Conservation (phyloP, 177 flowering plant genomes). For the Telopea speciosissima region DNA sequence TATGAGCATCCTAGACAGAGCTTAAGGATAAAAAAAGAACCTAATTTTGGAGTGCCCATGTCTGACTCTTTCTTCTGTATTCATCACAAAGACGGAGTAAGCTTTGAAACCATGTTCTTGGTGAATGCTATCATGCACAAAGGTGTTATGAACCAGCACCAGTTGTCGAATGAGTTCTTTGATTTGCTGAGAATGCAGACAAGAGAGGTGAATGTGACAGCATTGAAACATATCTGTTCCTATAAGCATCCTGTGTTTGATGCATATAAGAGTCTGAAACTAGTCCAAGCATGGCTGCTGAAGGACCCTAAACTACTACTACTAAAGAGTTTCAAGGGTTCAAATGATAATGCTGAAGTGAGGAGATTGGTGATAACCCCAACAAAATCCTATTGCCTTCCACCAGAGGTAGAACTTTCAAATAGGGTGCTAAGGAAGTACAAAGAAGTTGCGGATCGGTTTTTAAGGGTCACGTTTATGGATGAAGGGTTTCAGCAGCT, state of each 20-base stretch:
- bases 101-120: constrained; percentile 62
- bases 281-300: constrained; percentile 60
- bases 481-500: constrained; percentile 83
- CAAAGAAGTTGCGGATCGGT: constrained; percentile 58
- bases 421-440: constrained; percentile 80
- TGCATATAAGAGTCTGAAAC: constrained; percentile 42
- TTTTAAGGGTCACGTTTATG: constrained; percentile 84
- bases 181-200: constrained; percentile 46
- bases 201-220: constrained; percentile 49
- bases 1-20: constrained; percentile 15
- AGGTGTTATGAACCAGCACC: constrained; percentile 69
- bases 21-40: constrained; percentile 48
- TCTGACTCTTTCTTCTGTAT: constrained; percentile 54
- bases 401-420: constrained; percentile 85
- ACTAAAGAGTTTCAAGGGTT: constrained; percentile 25
- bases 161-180: constrained; percentile 57
- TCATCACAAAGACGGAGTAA: constrained; percentile 35
- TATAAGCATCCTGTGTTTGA: constrained; percentile 55
- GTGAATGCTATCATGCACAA: constrained; percentile 75
- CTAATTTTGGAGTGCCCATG: constrained; percentile 43
- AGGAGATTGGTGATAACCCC: constrained; percentile 87
- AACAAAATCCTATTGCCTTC: constrained; percentile 81
- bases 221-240: constrained; percentile 58
- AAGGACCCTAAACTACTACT: constrained; percentile 62
- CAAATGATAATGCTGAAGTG: constrained; percentile 54